These are phyloP conservation scores for Orychophragmus violaceus DNA, from an alignment of 345 rosid genomes.

Conservation along the genomic window DNA sequence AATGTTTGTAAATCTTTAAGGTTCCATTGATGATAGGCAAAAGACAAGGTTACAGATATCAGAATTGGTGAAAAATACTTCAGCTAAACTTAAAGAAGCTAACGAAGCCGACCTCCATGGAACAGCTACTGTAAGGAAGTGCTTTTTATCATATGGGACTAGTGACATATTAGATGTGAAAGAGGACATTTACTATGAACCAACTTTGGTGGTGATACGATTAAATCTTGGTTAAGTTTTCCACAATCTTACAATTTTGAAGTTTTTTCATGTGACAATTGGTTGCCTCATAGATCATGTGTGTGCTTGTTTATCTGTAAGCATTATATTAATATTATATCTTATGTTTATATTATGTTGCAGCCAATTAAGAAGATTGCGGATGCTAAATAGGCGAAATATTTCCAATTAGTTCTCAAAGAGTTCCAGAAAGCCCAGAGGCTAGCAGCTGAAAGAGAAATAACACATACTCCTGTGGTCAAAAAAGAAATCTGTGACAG, in stretches of 20 bases:
- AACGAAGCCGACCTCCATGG: constrained; percentile 49
- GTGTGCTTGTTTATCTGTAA: not conserved
- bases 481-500: constrained; percentile 46
- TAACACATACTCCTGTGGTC: constrained; percentile 42
- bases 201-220: not conserved
- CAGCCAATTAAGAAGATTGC: constrained; percentile 62
- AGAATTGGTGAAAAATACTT: constrained; percentile 57
- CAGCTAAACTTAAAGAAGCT: constrained; percentile 58
- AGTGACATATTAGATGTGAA: not conserved
- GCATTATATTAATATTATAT: not conserved
- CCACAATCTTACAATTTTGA: too few relatives aligned
- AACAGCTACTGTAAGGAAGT: constrained; percentile 45
- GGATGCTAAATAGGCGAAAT: constrained; percentile 72
- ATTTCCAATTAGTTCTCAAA: constrained; percentile 52
- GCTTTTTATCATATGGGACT: not conserved
- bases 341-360: not conserved
- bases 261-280: too few relatives aligned
- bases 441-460: constrained; percentile 69
- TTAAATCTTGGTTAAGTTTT: not conserved
- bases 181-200: not conserved
- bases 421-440: constrained; percentile 71
- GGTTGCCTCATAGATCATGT: not conserved
- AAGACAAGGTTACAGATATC: constrained; percentile 54
- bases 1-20: too few relatives aligned
- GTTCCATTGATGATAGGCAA: constrained; percentile 36